Conservation (phyloP, 2,329 filamentous ascomycete species). For the Neoscytalidium dimidiatum region DNA sequence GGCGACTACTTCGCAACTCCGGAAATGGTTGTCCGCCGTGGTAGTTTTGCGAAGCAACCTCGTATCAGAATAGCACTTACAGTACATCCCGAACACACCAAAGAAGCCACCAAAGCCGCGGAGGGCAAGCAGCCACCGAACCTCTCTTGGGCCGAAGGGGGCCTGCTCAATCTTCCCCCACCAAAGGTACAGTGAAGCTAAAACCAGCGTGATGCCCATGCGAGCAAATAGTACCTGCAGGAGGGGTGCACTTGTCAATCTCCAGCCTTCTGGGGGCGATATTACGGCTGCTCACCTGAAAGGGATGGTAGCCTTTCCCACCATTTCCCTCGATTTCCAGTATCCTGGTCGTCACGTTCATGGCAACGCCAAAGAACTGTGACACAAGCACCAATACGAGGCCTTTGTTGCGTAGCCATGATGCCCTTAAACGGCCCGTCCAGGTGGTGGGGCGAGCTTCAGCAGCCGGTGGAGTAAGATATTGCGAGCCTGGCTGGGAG, state of each 20-base stretch:
- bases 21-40: too few relatives aligned
- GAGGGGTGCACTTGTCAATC: too few relatives aligned
- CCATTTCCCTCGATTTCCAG: slow-evolving; percentile 69
- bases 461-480: not conserved
- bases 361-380: slow-evolving; percentile 79
- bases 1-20: too few relatives aligned
- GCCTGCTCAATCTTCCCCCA: slow-evolving; percentile 66
- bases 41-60: too few relatives aligned
- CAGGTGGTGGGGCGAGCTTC: not conserved
- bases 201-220: slow-evolving; percentile 71
- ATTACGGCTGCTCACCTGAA: slow-evolving; percentile 55
- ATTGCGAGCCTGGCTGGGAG: not conserved
- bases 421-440: slow-evolving; percentile 22
- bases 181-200: slow-evolving; percentile 74
- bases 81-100: slow-evolving; percentile 77
- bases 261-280: too few relatives aligned
- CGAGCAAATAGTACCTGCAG: slow-evolving; percentile 73
- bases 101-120: slow-evolving; percentile 73
- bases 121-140: slow-evolving; percentile 67
- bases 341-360: slow-evolving; percentile 80
- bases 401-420: slow-evolving; percentile 70
- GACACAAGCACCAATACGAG: slow-evolving; percentile 71
- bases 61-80: too few relatives aligned
- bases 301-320: slow-evolving; percentile 71
- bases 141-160: slow-evolving; percentile 67